Evolutionary conservation across 1,284 basidiomycete genomes (phyloP).

Genomic region (Sporisorium reilianum): DNA sequence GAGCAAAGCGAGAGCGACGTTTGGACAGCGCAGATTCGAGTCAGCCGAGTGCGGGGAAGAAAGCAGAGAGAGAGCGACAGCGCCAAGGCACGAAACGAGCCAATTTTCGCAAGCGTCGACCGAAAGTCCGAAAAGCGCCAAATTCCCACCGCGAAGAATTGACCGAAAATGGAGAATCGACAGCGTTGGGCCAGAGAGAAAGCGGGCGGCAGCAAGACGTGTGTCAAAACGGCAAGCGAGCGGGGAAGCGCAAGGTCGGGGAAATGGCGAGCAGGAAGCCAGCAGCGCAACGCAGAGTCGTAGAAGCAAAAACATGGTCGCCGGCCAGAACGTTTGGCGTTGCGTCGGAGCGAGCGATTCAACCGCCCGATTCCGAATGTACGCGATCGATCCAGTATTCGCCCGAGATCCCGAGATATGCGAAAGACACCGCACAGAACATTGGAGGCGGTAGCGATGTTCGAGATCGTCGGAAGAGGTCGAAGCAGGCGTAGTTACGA

Average conservation of each 20-base stretch:
- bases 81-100: not conserved
- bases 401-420: slow-evolving; percentile 8
- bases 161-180: slow-evolving; percentile 1
- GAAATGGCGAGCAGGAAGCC: not conserved
- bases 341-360: slow-evolving; percentile 1
- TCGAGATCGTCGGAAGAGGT: not conserved
- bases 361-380: slow-evolving; percentile 1
- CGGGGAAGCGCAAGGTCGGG: not conserved
- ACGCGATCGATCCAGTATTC: not conserved
- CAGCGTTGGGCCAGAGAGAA: not conserved
- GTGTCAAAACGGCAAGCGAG: slow-evolving; percentile 1
- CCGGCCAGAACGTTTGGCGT: not conserved
- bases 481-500: too few species aligned
- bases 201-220: not conserved
- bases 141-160: slow-evolving; percentile 1
- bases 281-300: not conserved
- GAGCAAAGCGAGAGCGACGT: slow-evolving; percentile 3
- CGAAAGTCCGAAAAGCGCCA: slow-evolving; percentile 19
- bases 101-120: slow-evolving; percentile 23
- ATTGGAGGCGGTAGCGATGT: not conserved
- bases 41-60: slow-evolving; percentile 19
- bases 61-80: not conserved
- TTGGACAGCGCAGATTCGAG: slow-evolving; percentile 15
- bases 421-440: not conserved
- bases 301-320: not conserved